Conservation (phyloP, 208 protist genomes). For the Trypanosoma congolense region DNA sequence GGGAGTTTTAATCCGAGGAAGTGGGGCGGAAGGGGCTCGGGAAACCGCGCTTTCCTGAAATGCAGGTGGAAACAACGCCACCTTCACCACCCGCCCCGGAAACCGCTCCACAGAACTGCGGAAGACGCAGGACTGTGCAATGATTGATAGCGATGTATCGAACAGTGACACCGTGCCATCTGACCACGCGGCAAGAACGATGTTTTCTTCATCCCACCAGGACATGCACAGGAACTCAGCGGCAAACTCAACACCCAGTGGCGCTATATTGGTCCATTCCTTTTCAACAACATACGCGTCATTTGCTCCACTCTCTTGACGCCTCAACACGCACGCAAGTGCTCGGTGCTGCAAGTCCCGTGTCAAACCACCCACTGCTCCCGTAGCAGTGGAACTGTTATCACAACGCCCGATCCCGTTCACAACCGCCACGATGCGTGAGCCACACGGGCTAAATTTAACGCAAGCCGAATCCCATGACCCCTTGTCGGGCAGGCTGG, state of each 20-base stretch:
- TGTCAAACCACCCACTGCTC: not conserved
- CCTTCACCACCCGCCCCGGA: slow-evolving; percentile 6
- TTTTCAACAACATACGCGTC: slow-evolving; percentile 14
- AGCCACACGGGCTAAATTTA: slow-evolving; percentile 15
- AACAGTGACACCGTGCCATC: slow-evolving; percentile 32
- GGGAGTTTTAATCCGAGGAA: not conserved
- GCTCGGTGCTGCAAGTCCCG: slow-evolving; percentile 4
- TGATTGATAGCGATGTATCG: not conserved
- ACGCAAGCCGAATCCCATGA: slow-evolving; percentile 8
- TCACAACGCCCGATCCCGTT: not conserved
- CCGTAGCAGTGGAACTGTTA: not conserved
- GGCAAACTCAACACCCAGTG: slow-evolving; percentile 5
- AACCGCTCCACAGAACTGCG: not conserved
- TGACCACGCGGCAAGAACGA: slow-evolving; percentile 52
- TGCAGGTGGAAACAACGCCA: not conserved
- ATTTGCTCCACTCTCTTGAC: slow-evolving; percentile 14
- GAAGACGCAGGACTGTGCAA: slow-evolving; percentile 11
- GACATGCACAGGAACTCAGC: slow-evolving; percentile 21
- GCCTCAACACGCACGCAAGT: slow-evolving; percentile 15
- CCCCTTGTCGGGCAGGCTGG: slow-evolving; percentile 1
- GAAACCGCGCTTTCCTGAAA: not conserved
- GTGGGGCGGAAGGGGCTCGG: not conserved
- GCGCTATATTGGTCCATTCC: slow-evolving; percentile 12
- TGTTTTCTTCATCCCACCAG: slow-evolving; percentile 42
- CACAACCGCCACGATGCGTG: slow-evolving; percentile 11